phyloP scores from a whole-genome alignment of 352 stramenopile species.

The Aphanomyces cochlioides region DNA sequence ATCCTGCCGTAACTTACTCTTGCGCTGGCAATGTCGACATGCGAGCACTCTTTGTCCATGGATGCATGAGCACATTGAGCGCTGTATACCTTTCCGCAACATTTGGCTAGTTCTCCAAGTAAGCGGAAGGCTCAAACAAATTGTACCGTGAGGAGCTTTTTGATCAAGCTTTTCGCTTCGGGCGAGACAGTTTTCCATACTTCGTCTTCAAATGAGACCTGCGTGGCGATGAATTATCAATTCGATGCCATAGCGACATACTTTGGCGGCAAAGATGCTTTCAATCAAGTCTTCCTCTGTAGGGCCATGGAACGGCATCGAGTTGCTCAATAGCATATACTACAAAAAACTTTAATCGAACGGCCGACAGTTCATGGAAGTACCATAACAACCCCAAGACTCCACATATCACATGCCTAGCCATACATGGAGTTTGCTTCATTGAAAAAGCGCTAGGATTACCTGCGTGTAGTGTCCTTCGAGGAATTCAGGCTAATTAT shows the following conservation, averaged over 20 bases:
- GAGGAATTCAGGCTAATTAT: slow-evolving; percentile 3
- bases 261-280: slow-evolving; percentile 62
- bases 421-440: slow-evolving; percentile 43
- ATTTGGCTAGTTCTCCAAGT: slow-evolving; percentile 39
- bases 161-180: slow-evolving; percentile 67
- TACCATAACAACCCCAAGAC: slow-evolving; percentile 79
- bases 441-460: background rate
- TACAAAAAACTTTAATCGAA: slow-evolving; percentile 27
- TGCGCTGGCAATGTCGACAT: slow-evolving; percentile 41
- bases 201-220: slow-evolving; percentile 45
- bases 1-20: slow-evolving; percentile 28
- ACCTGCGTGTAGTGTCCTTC: slow-evolving; percentile 31
- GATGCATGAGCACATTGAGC: slow-evolving; percentile 56
- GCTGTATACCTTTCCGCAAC: slow-evolving; percentile 52
- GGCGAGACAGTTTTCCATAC: slow-evolving; percentile 55
- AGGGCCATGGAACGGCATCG: slow-evolving; percentile 57
- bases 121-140: background rate
- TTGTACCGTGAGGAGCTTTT: slow-evolving; percentile 62
- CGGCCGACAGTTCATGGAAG: background rate
- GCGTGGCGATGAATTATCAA: background rate
- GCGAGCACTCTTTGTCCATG: slow-evolving; percentile 63
- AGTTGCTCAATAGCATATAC: slow-evolving; percentile 84
- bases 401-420: slow-evolving; percentile 81
- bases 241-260: slow-evolving; percentile 3
- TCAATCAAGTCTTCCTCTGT: slow-evolving; percentile 74